These are phyloP conservation scores for Rubia yunnanensis DNA, from an alignment of 257 asterid species.

Conservation along the genomic window DNA sequence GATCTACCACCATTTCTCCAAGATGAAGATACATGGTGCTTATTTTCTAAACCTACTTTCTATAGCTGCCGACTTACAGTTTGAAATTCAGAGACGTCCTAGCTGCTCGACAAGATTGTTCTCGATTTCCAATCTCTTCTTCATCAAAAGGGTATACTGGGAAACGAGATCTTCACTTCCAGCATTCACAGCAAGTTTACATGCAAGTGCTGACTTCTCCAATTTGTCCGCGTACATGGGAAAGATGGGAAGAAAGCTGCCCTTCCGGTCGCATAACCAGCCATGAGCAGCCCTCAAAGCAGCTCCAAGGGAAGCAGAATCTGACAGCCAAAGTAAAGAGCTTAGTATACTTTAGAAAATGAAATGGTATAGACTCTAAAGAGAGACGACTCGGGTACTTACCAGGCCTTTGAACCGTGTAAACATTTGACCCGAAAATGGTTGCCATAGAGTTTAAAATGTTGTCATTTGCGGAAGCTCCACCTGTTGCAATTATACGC, in stretches of 20 bases:
- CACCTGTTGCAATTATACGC: slow-evolving; percentile 92
- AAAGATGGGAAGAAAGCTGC: slow-evolving; percentile 47
- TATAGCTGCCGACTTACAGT: not conserved
- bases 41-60: not conserved
- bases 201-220: slow-evolving; percentile 57
- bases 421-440: slow-evolving; percentile 71
- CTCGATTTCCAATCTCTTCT: slow-evolving; percentile 74
- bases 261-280: slow-evolving; percentile 70
- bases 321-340: slow-evolving; percentile 24
- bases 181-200: slow-evolving; percentile 49
- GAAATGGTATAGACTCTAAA: not conserved
- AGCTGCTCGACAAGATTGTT: slow-evolving; percentile 49
- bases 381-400: slow-evolving; percentile 3
- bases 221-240: slow-evolving; percentile 51
- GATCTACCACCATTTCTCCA: not conserved
- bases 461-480: slow-evolving; percentile 68
- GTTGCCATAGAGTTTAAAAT: slow-evolving; percentile 57
- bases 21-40: not conserved
- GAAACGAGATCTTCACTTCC: slow-evolving; percentile 42
- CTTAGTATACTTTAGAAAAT: no score
- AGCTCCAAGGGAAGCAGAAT: slow-evolving; percentile 89
- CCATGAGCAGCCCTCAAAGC: slow-evolving; percentile 95
- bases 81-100: slow-evolving; percentile 35
- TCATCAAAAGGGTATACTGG: slow-evolving; percentile 58
- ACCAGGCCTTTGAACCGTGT: slow-evolving; percentile 74